These are phyloP conservation scores for Cadophora sp. DNA, from an alignment of 2,329 filamentous ascomycete species.

Conservation along the genomic window DNA sequence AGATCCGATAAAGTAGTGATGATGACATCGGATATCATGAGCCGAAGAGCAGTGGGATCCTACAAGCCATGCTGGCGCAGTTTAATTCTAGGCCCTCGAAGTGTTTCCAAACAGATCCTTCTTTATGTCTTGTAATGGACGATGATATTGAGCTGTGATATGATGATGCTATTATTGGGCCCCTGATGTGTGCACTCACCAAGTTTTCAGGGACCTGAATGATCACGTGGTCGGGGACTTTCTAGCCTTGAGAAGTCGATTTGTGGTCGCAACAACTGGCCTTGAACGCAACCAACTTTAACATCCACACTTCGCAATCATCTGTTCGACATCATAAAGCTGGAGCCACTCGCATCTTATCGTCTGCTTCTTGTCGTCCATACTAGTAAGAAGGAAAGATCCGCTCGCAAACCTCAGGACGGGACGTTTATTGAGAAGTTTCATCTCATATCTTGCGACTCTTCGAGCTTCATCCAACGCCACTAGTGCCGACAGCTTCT, in stretches of 20 bases:
- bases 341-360: neutral
- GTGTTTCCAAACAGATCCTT: constrained; percentile 5
- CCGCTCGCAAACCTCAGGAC: constrained; percentile 1
- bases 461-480: constrained; percentile 37
- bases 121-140: neutral
- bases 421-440: constrained; percentile 33
- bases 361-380: neutral
- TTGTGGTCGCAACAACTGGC: neutral
- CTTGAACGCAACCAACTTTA: neutral
- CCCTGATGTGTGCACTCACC: neutral
- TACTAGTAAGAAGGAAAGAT: neutral
- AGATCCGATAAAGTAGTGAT: constrained; percentile 12
- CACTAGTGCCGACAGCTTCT: constrained; percentile 21
- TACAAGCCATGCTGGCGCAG: too few relatives aligned
- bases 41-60: neutral
- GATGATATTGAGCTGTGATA: neutral
- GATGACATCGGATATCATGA: neutral
- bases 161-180: neutral
- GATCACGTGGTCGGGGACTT: neutral
- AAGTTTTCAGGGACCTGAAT: too few relatives aligned
- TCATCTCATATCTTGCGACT: constrained; percentile 41
- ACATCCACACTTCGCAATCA: neutral
- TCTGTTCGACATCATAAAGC: neutral
- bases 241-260: neutral
- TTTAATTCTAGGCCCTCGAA: neutral